These are phyloP conservation scores for Sideroxylon spinosum DNA, from an alignment of 179 eudicot genomes.

Conservation along the genomic window DNA sequence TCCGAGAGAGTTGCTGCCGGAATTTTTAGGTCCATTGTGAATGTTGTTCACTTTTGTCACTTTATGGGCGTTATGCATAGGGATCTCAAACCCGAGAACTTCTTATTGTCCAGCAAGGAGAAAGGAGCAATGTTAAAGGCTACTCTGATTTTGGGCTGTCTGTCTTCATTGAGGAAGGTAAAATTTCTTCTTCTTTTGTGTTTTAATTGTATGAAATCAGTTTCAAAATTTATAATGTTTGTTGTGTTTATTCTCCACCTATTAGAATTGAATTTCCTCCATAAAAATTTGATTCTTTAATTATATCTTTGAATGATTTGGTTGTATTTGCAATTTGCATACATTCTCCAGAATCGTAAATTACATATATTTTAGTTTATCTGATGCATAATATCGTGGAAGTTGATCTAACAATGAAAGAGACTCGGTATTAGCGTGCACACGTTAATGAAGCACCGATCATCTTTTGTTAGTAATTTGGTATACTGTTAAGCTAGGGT, in stretches of 20 bases:
- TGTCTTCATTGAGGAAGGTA: conserved; percentile 70
- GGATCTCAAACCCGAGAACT: conserved; percentile 71
- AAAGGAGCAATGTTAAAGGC: conserved; percentile 61
- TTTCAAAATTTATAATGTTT: not conserved
- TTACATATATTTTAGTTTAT: not conserved
- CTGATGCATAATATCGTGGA: not conserved
- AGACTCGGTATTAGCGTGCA: too few species aligned
- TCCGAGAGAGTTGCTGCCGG: conserved; percentile 54
- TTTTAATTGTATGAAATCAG: not conserved
- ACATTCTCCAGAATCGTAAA: not conserved
- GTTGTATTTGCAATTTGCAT: not conserved
- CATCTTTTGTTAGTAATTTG: too few species aligned
- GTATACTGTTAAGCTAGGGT: too few species aligned
- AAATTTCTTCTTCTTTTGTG: conserved; percentile 16
- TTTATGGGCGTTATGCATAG: conserved; percentile 80
- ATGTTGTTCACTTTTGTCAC: conserved; percentile 61
- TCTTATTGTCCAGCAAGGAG: conserved; percentile 50
- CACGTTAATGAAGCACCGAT: too few species aligned
- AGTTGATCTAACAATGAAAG: not conserved
- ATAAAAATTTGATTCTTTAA: not conserved
- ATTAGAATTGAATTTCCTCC: not conserved
- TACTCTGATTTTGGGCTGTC: conserved; percentile 73
- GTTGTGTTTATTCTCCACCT: not conserved
- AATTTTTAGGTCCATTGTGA: conserved; percentile 56
- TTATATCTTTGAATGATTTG: not conserved